These are phyloP conservation scores for Chimonanthus salicifolius DNA, from an alignment of 164 flowering plant species.

Conservation along the genomic window DNA sequence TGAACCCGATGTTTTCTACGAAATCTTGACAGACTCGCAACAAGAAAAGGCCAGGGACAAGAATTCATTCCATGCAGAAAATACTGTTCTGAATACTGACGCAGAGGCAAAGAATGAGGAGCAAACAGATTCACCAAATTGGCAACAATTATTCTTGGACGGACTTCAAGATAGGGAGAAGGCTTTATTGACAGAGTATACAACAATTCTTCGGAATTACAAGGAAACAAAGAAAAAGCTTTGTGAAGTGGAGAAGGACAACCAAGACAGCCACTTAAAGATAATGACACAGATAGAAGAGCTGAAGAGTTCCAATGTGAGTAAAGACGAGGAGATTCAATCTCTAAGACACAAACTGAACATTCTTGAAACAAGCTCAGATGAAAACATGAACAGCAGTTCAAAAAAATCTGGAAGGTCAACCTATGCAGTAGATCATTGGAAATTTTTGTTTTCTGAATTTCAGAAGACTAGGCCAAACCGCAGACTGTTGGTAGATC, in stretches of 20 bases:
- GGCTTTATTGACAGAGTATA: slow-evolving; percentile 53
- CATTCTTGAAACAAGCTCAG: slow-evolving; percentile 12
- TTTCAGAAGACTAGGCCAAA: slow-evolving; percentile 8
- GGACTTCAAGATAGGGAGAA: slow-evolving; percentile 64
- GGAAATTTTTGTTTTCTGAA: slow-evolving; percentile 8
- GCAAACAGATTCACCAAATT: slow-evolving; percentile 35
- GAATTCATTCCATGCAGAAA: slow-evolving; percentile 13
- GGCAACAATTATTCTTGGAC: slow-evolving; percentile 42
- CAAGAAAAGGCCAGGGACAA: slow-evolving; percentile 18
- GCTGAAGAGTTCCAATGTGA: slow-evolving; percentile 36
- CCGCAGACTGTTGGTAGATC: slow-evolving; percentile 1
- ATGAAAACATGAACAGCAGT: slow-evolving; percentile 1
- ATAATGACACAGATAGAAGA: slow-evolving; percentile 43
- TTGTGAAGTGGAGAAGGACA: slow-evolving; percentile 47
- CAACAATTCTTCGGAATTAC: slow-evolving; percentile 41
- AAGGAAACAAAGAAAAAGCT: slow-evolving; percentile 57
- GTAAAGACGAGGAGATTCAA: slow-evolving; percentile 53
- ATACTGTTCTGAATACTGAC: slow-evolving; percentile 7
- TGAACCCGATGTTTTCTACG: slow-evolving; percentile 4
- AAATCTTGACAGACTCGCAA: slow-evolving; percentile 11
- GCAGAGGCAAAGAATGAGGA: slow-evolving; percentile 19
- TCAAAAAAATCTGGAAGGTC: background rate
- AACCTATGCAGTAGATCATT: slow-evolving; percentile 1
- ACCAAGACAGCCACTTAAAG: slow-evolving; percentile 41
- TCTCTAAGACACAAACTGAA: slow-evolving; percentile 28